These are phyloP conservation scores for Solanum corneliomulleri DNA, from an alignment of 257 asterid genomes.

Conservation along the genomic window DNA sequence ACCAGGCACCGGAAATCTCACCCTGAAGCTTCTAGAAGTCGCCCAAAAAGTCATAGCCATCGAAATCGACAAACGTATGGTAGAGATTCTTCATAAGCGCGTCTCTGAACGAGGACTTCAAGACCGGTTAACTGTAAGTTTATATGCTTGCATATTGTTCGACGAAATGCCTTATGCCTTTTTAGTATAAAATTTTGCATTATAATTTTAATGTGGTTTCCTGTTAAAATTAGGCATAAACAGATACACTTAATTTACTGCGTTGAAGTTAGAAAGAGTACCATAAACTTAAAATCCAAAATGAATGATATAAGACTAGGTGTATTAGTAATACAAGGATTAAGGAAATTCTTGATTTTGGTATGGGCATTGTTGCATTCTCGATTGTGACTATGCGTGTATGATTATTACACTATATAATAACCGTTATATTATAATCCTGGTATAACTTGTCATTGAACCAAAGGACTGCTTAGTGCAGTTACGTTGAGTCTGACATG, in stretches of 20 bases:
- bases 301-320: not conserved
- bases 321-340: not conserved
- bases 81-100: slow-evolving; percentile 53
- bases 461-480: not conserved
- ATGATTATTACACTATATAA: not conserved
- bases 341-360: not conserved
- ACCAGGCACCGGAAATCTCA: slow-evolving; percentile 94
- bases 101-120: slow-evolving; percentile 40
- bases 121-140: slow-evolving; percentile 52
- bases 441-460: not conserved
- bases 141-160: slow-evolving; percentile 11
- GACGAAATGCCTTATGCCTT: slow-evolving; percentile 23
- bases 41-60: slow-evolving; percentile 63
- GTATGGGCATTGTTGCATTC: not conserved
- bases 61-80: slow-evolving; percentile 81
- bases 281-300: not conserved
- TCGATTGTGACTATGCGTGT: not conserved
- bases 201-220: not conserved
- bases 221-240: not conserved
- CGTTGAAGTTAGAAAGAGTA: not conserved
- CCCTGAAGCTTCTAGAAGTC: slow-evolving; percentile 70
- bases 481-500: not conserved
- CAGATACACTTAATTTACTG: not conserved
- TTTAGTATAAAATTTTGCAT: not conserved
- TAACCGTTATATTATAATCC: not conserved